Base-by-base conservation (phyloP, 371 early-diverging fungal genomes). In the Apophysomyces elegans region DNA sequence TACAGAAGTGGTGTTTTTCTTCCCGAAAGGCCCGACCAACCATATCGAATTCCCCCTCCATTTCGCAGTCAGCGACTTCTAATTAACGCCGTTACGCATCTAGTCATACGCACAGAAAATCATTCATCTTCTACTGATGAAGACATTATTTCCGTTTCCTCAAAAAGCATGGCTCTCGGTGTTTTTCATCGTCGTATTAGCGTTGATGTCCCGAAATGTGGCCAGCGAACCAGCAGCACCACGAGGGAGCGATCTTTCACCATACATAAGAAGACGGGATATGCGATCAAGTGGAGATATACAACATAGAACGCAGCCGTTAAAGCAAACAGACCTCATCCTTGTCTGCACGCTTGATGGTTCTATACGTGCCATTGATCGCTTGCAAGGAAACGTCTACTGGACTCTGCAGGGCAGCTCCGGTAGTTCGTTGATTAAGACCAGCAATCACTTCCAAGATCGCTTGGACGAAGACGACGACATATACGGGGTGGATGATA, bases 341-440 rank as follows among this genome's bases (percentile, higher is more conserved):
- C 60, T 83, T 8, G 69, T 79, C 4, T 74, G 76, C 0, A 76
- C 78, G 1, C 58, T 83, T 16, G 84, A 83, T 63, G 84, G 84
- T 39, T 79, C 81, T 11, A 79, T 83, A 60, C 69, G 77, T 36
- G 78, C 72, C 14, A 62, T 83, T n/a, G 75, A 79, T 61, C 76
- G 79, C 2, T 74, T 67, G 32, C 68, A 74, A 11, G 71, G 76
- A 7, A 57, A 21, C 7, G 71, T 75, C 0, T 73, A 77, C 58
- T 80, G 81, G 81, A 80, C 84, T 4, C 44, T 83, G 1, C 73
- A 68, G 38, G 81, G 76, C 37, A 76, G 73, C 7, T 62, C 50
- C 12, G 62, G 64, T 47, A 69, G 72, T 37, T 72, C 77, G 1
- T 67, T 84, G 6, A 69, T 84, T n/a, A 73, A 70, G 18, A 72